Evolutionary conservation across 768 basidiomycete species (phyloP).

Genomic region (Ramaria sp.): DNA sequence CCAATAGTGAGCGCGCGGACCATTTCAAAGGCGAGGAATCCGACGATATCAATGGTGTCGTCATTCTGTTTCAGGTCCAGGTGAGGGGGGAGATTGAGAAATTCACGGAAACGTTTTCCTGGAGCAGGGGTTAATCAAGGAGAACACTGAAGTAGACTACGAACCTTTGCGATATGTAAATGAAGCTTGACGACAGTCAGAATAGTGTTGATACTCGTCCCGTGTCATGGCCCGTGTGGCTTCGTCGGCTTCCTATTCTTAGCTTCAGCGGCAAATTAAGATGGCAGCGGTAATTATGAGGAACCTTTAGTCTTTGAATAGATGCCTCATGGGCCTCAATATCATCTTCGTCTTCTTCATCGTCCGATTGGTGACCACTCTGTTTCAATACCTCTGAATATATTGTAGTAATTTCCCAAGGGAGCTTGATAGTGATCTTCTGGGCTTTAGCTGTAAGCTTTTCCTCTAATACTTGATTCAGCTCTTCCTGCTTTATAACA

Average conservation of each 20-base stretch:
- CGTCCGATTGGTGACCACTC: constrained; percentile 75
- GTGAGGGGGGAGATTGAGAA: constrained; percentile 77
- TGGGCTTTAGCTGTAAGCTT: constrained; percentile 75
- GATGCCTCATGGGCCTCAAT: constrained; percentile 93
- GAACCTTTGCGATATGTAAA: constrained; percentile 96
- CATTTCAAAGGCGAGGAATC: constrained; percentile 96
- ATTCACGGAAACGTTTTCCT: constrained; percentile 95
- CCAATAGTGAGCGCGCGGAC: constrained; percentile 87
- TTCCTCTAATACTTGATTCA: constrained; percentile 29
- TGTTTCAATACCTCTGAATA: constrained; percentile 78
- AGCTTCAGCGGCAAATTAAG: not conserved
- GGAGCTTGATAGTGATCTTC: constrained; percentile 89
- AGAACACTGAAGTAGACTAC: not conserved
- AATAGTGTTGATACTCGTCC: constrained; percentile 95
- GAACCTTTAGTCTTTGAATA: constrained; percentile 72
- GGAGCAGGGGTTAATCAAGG: not conserved
- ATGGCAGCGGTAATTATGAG: constrained; percentile 2
- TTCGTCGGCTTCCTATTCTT: constrained; percentile 80
- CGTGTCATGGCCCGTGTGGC: constrained; percentile 92
- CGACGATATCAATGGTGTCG: constrained; percentile 93
- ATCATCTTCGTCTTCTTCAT: constrained; percentile 94
- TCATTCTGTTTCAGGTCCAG: constrained; percentile 87
- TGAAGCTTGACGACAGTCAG: constrained; percentile 91
- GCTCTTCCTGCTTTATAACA: not conserved
- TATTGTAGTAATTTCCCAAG: constrained; percentile 90